Evolutionary conservation across 441 rosid genomes (phyloP).

Genomic region (Bruguiera hainesii): DNA sequence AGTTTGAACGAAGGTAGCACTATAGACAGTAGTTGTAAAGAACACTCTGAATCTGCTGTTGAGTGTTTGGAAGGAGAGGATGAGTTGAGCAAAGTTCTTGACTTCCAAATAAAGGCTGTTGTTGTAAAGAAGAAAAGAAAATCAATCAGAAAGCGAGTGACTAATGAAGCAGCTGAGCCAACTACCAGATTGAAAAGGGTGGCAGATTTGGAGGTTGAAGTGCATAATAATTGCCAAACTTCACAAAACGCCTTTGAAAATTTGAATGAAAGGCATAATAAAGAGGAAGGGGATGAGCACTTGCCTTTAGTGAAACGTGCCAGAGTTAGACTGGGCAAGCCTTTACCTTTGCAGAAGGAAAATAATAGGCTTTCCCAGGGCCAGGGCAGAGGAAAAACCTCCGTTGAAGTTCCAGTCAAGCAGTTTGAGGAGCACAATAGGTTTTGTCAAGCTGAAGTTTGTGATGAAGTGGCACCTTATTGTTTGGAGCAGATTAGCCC

Average conservation of each 20-base stretch:
- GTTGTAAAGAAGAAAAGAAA: slow-evolving; percentile 79
- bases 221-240: slow-evolving; percentile 27
- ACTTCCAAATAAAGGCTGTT: slow-evolving; percentile 63
- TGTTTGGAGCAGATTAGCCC: slow-evolving; percentile 35
- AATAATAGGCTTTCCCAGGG: slow-evolving; percentile 29
- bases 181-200: slow-evolving; percentile 32
- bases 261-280: slow-evolving; percentile 38
- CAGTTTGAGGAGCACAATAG: slow-evolving; percentile 24
- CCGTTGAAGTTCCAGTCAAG: slow-evolving; percentile 31
- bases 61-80: slow-evolving; percentile 52
- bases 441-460: slow-evolving; percentile 44
- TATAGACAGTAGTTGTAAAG: slow-evolving; percentile 58
- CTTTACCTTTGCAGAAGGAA: slow-evolving; percentile 37
- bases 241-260: slow-evolving; percentile 39
- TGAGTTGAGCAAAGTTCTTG: slow-evolving; percentile 62
- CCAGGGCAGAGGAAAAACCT: slow-evolving; percentile 43
- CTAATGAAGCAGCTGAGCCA: slow-evolving; percentile 45
- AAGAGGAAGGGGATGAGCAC: slow-evolving; percentile 93
- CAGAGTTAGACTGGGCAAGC: slow-evolving; percentile 87
- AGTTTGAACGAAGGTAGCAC: slow-evolving; percentile 60
- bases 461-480: slow-evolving; percentile 31
- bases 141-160: slow-evolving; percentile 57
- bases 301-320: slow-evolving; percentile 94
- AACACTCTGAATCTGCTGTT: slow-evolving; percentile 39
- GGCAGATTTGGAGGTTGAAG: slow-evolving; percentile 32